A percentile compares a stretch with the other conserved stretches of the same genome.
Conservation (phyloP, 2,329 filamentous ascomycete species). For the Epichloe sp. region DNA sequence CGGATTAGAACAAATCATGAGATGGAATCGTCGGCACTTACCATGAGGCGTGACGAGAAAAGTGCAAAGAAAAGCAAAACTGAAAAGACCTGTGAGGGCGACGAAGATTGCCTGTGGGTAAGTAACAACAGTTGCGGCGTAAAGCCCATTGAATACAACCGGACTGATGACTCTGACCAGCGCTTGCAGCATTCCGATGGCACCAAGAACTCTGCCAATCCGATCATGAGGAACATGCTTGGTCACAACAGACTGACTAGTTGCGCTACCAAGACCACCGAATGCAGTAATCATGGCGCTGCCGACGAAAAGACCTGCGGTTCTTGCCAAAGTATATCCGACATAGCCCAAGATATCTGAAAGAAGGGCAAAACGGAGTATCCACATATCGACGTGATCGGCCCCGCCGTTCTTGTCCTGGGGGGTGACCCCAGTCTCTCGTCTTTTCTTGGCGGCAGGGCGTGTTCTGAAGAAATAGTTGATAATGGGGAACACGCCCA, state of each 20-base stretch:
- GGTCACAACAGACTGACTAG: conserved; percentile 69
- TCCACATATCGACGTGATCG: conserved; percentile 61
- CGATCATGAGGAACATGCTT: conserved; percentile 79
- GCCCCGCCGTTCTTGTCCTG: conserved; percentile 51
- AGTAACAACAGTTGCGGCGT: conserved; percentile 62
- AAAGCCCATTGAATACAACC: conserved; percentile 74
- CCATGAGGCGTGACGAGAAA: conserved; percentile 62
- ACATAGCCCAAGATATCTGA: conserved; percentile 65
- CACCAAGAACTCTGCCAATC: conserved; percentile 79
- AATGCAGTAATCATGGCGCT: conserved; percentile 62
- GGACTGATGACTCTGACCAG: conserved; percentile 68
- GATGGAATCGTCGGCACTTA: conserved; percentile 32
- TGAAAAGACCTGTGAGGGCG: conserved; percentile 54
- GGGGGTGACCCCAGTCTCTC: conserved; percentile 22
- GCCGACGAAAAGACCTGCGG: conserved; percentile 50
- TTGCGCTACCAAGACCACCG: conserved; percentile 76
- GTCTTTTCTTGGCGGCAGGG: conserved; percentile 29
- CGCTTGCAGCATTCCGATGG: conserved; percentile 74
- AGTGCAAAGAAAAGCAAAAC: conserved; percentile 48
- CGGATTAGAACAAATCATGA: not conserved
- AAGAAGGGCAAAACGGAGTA: conserved; percentile 62
- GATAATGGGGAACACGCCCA: conserved; percentile 61
- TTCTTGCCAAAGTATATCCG: conserved; percentile 57
- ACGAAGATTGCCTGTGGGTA: conserved; percentile 79
- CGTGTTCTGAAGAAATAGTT: conserved; percentile 59